Evolutionary conservation across 768 basidiomycete genomes (phyloP).

Genomic region (Collybia sp.): DNA sequence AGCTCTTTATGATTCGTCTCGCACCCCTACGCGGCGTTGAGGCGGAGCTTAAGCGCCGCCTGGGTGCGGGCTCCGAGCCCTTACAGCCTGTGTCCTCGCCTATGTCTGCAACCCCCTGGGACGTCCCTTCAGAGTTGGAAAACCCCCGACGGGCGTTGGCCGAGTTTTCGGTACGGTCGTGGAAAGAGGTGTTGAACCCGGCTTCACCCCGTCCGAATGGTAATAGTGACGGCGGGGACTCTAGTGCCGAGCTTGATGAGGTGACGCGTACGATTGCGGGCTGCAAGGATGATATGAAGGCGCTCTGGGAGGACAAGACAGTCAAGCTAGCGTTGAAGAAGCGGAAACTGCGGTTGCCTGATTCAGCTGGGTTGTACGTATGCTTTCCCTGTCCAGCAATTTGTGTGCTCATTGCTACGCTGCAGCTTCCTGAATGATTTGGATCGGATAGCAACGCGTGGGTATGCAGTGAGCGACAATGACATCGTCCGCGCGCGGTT

Average conservation of each 20-base stretch:
- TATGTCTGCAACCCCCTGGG: constrained; percentile 44
- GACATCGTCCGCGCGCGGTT: constrained; percentile 71
- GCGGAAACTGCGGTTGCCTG: constrained; percentile 47
- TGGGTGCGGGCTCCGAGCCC: constrained; percentile 44
- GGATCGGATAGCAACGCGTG: constrained; percentile 53
- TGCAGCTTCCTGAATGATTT: constrained; percentile 66
- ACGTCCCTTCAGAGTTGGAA: constrained; percentile 21
- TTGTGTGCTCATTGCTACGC: background rate
- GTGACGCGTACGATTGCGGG: constrained; percentile 49
- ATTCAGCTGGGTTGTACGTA: constrained; percentile 65
- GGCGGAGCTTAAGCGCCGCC: constrained; percentile 53
- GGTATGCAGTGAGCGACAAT: constrained; percentile 65
- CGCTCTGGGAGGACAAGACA: constrained; percentile 57
- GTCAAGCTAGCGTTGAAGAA: constrained; percentile 46
- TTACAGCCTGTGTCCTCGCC: constrained; percentile 20
- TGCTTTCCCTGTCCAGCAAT: constrained; percentile 1
- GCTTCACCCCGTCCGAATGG: constrained; percentile 6
- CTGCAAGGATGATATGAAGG: constrained; percentile 59
- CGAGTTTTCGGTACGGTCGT: constrained; percentile 54
- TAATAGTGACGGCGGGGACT: background rate
- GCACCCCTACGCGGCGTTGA: constrained; percentile 60
- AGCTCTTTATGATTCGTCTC: constrained; percentile 53
- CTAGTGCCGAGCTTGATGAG: constrained; percentile 25
- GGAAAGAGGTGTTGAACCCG: constrained; percentile 39
- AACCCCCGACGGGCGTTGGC: constrained; percentile 20